Evolutionary conservation across 2,329 filamentous ascomycete species (phyloP).

Genomic region (Trichothecium sympodiale): DNA sequence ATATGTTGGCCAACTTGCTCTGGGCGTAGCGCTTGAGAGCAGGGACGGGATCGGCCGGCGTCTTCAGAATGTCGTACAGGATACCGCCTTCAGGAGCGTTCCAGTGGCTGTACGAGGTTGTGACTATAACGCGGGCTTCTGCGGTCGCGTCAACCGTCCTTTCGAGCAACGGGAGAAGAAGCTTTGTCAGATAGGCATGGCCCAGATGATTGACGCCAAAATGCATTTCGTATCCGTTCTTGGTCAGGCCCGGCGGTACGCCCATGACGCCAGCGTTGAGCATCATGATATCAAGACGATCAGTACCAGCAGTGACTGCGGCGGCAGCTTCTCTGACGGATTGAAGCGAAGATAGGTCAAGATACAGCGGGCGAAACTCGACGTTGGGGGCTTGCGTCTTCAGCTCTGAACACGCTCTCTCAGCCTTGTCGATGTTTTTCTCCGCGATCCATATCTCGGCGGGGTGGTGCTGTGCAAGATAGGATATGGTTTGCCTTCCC

Average conservation of each 20-base stretch:
- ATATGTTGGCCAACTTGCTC: slow-evolving; percentile 15
- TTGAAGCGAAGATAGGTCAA: slow-evolving; percentile 36
- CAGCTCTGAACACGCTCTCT: no score
- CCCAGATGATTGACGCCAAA: slow-evolving; percentile 24
- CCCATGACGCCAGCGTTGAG: slow-evolving; percentile 18
- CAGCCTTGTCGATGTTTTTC: no score
- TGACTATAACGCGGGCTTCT: slow-evolving; percentile 11
- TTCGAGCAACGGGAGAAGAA: slow-evolving; percentile 15
- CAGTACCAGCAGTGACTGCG: neutral
- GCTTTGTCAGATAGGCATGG: slow-evolving; percentile 18
- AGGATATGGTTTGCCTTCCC: slow-evolving; percentile 8
- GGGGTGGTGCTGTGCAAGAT: no score
- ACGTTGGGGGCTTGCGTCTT: no score
- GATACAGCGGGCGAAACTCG: no score
- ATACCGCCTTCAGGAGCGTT: slow-evolving; percentile 9
- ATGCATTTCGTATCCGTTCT: slow-evolving; percentile 23
- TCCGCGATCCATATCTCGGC: no score
- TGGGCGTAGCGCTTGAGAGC: slow-evolving; percentile 12
- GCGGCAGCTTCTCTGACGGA: slow-evolving; percentile 1
- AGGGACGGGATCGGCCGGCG: slow-evolving; percentile 6
- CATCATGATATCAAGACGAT: slow-evolving; percentile 2
- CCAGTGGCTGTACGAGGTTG: slow-evolving; percentile 11
- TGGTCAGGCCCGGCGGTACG: slow-evolving; percentile 13
- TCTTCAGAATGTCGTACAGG: slow-evolving; percentile 12
- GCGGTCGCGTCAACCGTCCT: neutral